Conservation (phyloP, 345 rosid genomes). For the Eucalyptus guilfoylei region DNA sequence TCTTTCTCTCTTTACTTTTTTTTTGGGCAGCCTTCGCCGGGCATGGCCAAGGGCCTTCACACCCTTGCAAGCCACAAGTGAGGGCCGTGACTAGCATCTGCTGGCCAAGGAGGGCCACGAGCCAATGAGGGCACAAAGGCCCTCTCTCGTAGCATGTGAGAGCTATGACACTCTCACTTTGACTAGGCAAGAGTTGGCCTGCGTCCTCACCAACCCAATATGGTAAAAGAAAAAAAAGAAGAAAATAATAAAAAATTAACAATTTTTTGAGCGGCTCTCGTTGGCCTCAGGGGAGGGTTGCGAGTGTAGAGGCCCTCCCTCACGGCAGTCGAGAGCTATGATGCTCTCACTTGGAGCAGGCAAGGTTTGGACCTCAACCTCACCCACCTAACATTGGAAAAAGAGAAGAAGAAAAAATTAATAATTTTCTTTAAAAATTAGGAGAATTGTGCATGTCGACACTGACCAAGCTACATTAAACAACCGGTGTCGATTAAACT, state of each 20-base stretch:
- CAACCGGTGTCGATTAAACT: background rate
- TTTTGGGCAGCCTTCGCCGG: accelerated
- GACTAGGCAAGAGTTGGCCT: background rate
- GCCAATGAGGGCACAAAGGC: background rate
- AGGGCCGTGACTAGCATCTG: accelerated
- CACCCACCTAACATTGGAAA: accelerated
- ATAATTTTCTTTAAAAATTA: background rate
- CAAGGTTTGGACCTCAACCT: background rate
- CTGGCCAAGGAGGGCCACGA: accelerated
- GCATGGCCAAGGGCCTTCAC: background rate
- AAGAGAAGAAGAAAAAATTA: too few relatives aligned
- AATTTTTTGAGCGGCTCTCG: too few relatives aligned
- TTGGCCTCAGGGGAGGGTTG: too few relatives aligned
- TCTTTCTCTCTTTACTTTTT: background rate
- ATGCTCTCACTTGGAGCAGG: accelerated
- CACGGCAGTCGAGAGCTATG: background rate
- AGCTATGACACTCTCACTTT: background rate
- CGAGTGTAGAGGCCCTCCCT: background rate
- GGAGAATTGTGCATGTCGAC: background rate
- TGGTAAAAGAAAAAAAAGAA: too few relatives aligned
- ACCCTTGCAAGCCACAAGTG: background rate
- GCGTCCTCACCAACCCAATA: background rate
- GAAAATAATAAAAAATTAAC: too few relatives aligned
- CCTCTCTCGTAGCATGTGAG: background rate
- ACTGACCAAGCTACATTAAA: background rate